Conservation (phyloP, 2,329 filamentous ascomycete species). For the Colletotrichum nymphaeae region DNA sequence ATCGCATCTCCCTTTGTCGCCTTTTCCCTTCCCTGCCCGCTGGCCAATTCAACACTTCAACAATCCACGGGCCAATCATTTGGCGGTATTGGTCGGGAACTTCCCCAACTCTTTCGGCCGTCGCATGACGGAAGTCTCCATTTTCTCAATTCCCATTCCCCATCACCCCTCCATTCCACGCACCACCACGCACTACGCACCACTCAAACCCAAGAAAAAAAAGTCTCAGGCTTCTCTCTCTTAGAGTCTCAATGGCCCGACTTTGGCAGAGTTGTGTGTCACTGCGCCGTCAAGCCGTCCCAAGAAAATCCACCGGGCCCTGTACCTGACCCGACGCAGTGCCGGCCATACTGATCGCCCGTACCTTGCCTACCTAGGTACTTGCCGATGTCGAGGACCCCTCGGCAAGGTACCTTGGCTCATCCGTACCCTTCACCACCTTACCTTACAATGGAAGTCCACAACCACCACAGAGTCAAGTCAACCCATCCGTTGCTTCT, state of each 20-base stretch:
- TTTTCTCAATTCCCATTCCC: conserved; percentile 4
- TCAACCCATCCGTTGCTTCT: not conserved
- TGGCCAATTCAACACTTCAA: conserved; percentile 42
- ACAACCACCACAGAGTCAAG: not conserved
- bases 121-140: conserved; percentile 36
- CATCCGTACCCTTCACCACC: not conserved
- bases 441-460: not conserved
- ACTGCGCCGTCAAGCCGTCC: not conserved
- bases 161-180: conserved; percentile 34
- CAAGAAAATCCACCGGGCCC: not conserved
- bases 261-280: not conserved
- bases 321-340: conserved; percentile 4
- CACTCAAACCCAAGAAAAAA: not conserved
- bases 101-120: conserved; percentile 45
- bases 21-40: conserved; percentile 29
- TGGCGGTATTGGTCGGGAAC: conserved; percentile 33
- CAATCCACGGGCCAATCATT: conserved; percentile 38
- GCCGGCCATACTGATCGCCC: conserved; percentile 1
- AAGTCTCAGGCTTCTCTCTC: not conserved
- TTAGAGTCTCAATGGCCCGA: not conserved
- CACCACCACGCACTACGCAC: conserved; percentile 17
- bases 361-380: not conserved
- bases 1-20: conserved; percentile 20
- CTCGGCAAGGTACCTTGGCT: not conserved
- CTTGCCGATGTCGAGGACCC: not conserved